Evolutionary conservation across 352 stramenopile genomes (phyloP), one percentile per base, ranked within the genome.

Genomic region (Globisporangium viniferum): DNA sequence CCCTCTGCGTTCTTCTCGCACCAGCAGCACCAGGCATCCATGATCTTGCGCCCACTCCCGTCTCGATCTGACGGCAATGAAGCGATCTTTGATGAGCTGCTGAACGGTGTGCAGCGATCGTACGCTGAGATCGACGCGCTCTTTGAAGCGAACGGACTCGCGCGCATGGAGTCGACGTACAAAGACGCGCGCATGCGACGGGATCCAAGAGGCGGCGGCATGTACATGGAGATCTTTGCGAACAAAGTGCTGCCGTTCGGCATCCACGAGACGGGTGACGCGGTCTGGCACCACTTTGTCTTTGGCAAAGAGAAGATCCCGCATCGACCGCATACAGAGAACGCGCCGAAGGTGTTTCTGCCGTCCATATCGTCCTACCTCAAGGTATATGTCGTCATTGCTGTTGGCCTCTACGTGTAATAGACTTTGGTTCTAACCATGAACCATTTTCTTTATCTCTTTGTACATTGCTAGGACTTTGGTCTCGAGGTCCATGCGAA

Each of bases 271-370:
- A 64, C 73, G 29, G 46, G 59, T 2, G 65, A 74, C 20, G 77
- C 69, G 9, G 79, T 81, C 63, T 84, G 77, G 74, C 75, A 75
- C 35, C 79, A 81, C 29, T 75, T 78, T 15, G 69, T 68, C 18
- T 71, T 59, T 33, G 70, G 74, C 3, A 75, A 74, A 12, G 69
- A 77, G 36, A 49, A 49, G 12, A 53, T 71, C 0, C 70, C 75
- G 0, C 75, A 79, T 35, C 57, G 57, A 31, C 80, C 75, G 29
- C 76, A 80, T 57, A 69, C 75, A 24, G 73, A 84, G 72, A 67
- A 73, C 24, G 57, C 62, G 29, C 57, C 76, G 35, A 74, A 59
- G 1, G 64, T 70, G 15, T 70, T 65, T 58, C 9, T 64, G 6
- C 64, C 58, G 33, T 57, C 64, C 22, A 63, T 64, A 2, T 64